phyloP scores from a whole-genome alignment of 2,329 filamentous ascomycete species.

The Colletotrichum lindemuthianum region DNA sequence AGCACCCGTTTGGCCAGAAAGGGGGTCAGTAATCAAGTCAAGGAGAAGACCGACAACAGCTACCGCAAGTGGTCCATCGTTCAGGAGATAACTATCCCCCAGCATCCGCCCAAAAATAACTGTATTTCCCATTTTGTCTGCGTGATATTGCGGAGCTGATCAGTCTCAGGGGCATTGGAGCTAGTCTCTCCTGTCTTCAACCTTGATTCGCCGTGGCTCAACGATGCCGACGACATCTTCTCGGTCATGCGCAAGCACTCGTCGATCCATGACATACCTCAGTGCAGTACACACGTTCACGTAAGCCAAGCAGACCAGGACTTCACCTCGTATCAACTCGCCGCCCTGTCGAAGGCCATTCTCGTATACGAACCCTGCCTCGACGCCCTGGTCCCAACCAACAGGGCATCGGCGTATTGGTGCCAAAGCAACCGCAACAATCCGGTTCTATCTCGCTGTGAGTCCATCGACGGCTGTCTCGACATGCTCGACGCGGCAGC shows the following conservation, averaged over 20 bases:
- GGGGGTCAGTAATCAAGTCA: constrained; percentile 47
- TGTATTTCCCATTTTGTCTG: constrained; percentile 39
- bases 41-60: constrained; percentile 43
- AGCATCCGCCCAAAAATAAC: constrained; percentile 43
- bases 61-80: constrained; percentile 51
- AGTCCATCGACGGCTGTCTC: constrained; percentile 40
- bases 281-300: constrained; percentile 52
- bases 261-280: constrained; percentile 38
- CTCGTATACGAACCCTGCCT: constrained; percentile 49
- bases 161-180: constrained; percentile 43
- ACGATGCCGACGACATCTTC: constrained; percentile 46
- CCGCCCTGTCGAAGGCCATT: constrained; percentile 44
- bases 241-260: constrained; percentile 41
- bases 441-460: constrained; percentile 37
- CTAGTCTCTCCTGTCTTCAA: constrained; percentile 50
- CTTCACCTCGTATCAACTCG: constrained; percentile 39
- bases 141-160: neutral
- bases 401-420: constrained; percentile 46
- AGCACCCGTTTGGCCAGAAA: constrained; percentile 44
- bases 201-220: constrained; percentile 41
- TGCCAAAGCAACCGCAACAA: constrained; percentile 47
- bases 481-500: constrained; percentile 39
- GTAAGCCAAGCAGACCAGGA: constrained; percentile 40
- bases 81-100: constrained; percentile 49
- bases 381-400: constrained; percentile 42